Conservation (phyloP, 148 eudicot species). For the Pouteria glomerata region DNA sequence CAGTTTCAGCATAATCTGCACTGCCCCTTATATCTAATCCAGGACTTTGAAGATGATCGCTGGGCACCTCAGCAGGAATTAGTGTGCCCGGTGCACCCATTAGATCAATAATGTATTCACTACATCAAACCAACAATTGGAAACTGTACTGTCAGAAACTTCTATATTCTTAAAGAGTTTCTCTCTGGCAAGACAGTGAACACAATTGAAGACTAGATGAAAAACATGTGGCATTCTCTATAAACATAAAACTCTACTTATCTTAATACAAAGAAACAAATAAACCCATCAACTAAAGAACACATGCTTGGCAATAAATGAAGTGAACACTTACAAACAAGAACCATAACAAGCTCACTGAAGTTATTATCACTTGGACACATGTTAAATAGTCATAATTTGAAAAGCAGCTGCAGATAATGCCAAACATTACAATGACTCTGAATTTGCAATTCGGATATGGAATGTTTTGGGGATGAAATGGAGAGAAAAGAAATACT, state of each 20-base stretch:
- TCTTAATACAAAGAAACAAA: not conserved
- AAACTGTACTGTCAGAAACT: not conserved
- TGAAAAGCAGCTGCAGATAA: not conserved
- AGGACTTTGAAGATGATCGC: slow-evolving; percentile 53
- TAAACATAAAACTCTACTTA: not conserved
- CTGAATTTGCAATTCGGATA: not conserved
- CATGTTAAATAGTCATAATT: not conserved
- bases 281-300: not conserved
- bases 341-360: not conserved
- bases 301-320: not conserved
- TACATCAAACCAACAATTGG: slow-evolving; percentile 37
- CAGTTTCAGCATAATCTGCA: slow-evolving; percentile 36
- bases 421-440: not conserved
- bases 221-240: not conserved
- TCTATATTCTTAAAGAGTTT: not conserved
- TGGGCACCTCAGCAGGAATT: slow-evolving; percentile 92
- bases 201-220: not conserved
- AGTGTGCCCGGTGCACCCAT: slow-evolving; percentile 98
- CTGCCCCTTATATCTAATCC: slow-evolving; percentile 44
- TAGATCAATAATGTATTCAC: slow-evolving; percentile 90
- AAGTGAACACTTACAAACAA: not conserved
- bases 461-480: not conserved
- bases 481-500: too few relatives aligned
- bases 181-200: not conserved
- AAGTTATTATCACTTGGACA: not conserved